Evolutionary conservation across 352 stramenopile species (phyloP), one percentile per base, ranked within the genome.

Genomic region (Globisporangium spinosum): DNA sequence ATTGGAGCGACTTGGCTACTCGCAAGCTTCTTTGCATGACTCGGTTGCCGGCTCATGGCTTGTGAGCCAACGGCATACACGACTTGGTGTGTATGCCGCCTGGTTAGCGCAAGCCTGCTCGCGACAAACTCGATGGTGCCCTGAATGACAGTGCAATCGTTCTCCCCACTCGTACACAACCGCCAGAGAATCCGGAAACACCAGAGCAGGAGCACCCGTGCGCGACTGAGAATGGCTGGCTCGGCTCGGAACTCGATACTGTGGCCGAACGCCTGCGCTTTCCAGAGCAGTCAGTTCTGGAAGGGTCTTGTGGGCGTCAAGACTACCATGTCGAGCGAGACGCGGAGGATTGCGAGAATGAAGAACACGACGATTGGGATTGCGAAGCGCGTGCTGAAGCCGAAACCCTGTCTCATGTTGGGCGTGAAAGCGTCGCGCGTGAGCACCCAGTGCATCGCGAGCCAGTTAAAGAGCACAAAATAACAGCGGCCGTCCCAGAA

Each of bases 381-480:
- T 9, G 32, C 56, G 22, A 58, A 64, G 20, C 47, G 62, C 15
- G 29, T 23, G 23, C 34, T 58, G 25, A 70, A 45, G 7, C 56
- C 64, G 32, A 70, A n/a, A 8, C 2, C 13, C 15, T 25, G 17
- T 20, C 47, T 40, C 17, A 70, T 32, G 15, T 57, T 53, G 7
- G 66, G 65, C 13, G 60, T 71, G 38, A 74, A 56, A 2, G 53
- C 59, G 47, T 83, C 74, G 34, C 73, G 62, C 5, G 70, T 77
- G 12, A 80, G 58, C 4, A 81, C 64, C 66, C 71, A 79, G 40
- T 79, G 68, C 47, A 74, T 55, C 63, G 68, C 77, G 5, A 81
- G 43, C 69, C 74, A 79, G 20, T 35, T 61, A 2, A 67, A 51
- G 0, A 51, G 27, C n/a, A 82, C 67, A 0, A 66, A n/a, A 3